phyloP scores from a whole-genome alignment of 139 green algal genomes.

The Spirogloea muscicola region DNA sequence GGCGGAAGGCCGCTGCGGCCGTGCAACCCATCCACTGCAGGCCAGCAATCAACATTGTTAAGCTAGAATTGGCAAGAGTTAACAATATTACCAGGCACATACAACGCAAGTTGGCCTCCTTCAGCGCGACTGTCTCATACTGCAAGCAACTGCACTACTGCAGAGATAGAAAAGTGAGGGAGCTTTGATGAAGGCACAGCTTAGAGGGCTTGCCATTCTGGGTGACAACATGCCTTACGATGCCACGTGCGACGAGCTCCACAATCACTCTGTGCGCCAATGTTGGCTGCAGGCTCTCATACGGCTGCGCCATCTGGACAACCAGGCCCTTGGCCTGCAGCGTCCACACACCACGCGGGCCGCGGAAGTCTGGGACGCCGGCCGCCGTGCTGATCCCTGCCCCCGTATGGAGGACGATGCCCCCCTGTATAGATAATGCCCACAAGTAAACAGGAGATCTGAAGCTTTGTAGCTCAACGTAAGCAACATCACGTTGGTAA shows the following conservation, averaged over 20 bases:
- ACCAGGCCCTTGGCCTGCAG: conserved; percentile 56
- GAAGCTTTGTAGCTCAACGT: too few species aligned
- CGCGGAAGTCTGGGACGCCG: conserved; percentile 90
- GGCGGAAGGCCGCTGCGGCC: conserved; percentile 68
- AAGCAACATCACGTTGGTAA: too few species aligned
- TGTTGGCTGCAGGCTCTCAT: conserved; percentile 71
- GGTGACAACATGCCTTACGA: conserved; percentile 27
- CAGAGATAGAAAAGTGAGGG: too few species aligned
- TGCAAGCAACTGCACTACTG: too few species aligned
- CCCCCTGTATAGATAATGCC: too few species aligned
- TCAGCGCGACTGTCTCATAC: too few species aligned
- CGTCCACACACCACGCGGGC: conserved; percentile 91
- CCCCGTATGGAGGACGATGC: conserved; percentile 78
- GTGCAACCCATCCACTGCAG: conserved; percentile 77
- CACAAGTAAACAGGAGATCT: too few species aligned
- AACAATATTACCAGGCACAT: too few species aligned
- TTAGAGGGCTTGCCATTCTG: conserved; percentile 40
- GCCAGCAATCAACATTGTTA: too few species aligned
- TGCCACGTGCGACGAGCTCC: conserved; percentile 20
- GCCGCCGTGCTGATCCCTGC: conserved; percentile 85
- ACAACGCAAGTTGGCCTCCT: too few species aligned
- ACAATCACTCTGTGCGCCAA: conserved; percentile 71
- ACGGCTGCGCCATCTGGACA: conserved; percentile 60
- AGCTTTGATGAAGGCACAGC: too few species aligned
- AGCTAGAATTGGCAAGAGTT: too few species aligned